These are phyloP conservation scores for Thielaviopsis musarum DNA, from an alignment of 2,329 filamentous ascomycete species.

Conservation along the genomic window DNA sequence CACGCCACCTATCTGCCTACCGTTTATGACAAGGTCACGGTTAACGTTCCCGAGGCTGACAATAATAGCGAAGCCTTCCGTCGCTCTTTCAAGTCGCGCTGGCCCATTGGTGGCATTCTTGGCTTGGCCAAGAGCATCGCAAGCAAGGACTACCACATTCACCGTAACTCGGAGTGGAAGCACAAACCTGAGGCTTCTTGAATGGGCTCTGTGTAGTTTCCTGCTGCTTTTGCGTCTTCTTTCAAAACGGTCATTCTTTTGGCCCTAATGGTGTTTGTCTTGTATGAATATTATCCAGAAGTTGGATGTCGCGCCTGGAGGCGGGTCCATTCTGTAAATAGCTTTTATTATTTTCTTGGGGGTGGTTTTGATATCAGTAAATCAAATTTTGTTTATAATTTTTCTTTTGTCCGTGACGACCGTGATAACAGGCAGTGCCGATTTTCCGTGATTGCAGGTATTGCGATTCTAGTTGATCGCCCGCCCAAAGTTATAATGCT, in stretches of 20 bases:
- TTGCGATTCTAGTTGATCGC: too few relatives aligned
- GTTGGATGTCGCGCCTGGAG: neutral
- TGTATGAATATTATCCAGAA: neutral
- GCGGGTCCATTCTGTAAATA: neutral
- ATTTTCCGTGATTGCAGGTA: too few relatives aligned
- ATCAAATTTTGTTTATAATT: neutral
- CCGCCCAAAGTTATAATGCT: too few relatives aligned
- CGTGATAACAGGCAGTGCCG: neutral
- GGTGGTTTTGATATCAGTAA: neutral
- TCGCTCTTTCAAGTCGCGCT: conserved; percentile 28
- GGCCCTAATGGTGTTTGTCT: neutral
- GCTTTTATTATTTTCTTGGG: neutral
- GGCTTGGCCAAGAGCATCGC: conserved; percentile 42
- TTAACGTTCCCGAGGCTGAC: conserved; percentile 29
- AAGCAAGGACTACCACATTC: conserved; percentile 38
- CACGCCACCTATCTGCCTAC: conserved; percentile 42
- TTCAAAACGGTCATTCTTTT: neutral
- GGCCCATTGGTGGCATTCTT: conserved; percentile 41
- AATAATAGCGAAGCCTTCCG: conserved; percentile 23
- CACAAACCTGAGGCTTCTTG: conserved; percentile 21
- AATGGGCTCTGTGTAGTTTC: neutral
- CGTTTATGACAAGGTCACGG: conserved; percentile 55
- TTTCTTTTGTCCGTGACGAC: neutral
- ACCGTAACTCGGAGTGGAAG: conserved; percentile 37
- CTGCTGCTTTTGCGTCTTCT: neutral